phyloP scores from a whole-genome alignment of 2,329 filamentous ascomycete species.

The Dactylellina drechsleri region DNA sequence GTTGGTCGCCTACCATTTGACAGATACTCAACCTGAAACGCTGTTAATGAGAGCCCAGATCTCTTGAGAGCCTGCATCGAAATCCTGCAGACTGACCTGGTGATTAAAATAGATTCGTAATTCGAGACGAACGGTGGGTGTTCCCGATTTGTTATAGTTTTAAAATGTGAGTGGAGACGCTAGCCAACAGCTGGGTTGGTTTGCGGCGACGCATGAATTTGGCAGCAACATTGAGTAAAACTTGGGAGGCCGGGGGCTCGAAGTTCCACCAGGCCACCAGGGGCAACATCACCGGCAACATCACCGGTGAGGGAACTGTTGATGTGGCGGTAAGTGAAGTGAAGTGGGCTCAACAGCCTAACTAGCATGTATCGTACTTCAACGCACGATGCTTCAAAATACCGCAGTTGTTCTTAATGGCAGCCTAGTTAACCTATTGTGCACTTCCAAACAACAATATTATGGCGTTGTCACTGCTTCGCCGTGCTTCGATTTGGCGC shows the following conservation, averaged over 20 bases:
- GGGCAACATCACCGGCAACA: background rate
- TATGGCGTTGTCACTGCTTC: slow-evolving; percentile 19
- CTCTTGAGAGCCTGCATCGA: slow-evolving; percentile 1
- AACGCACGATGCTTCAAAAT: background rate
- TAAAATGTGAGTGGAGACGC: slow-evolving; percentile 10
- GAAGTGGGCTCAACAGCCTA: background rate
- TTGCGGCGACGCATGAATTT: slow-evolving; percentile 50
- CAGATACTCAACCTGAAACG: slow-evolving; percentile 22
- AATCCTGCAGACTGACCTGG: background rate
- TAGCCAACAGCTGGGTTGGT: slow-evolving; percentile 15
- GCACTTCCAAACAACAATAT: background rate
- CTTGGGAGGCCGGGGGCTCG: background rate
- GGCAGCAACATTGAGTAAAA: slow-evolving; percentile 38
- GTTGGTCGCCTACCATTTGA: slow-evolving; percentile 9
- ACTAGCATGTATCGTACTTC: background rate
- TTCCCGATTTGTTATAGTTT: slow-evolving; percentile 20
- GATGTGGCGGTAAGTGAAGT: slow-evolving; percentile 3
- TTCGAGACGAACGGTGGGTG: slow-evolving; percentile 2
- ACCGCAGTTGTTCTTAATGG: background rate
- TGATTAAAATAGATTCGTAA: slow-evolving; percentile 21
- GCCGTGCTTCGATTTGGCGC: slow-evolving; percentile 25
- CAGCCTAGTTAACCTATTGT: slow-evolving; percentile 29
- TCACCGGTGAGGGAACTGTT: background rate
- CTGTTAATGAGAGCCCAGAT: slow-evolving; percentile 9
- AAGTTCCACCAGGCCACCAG: no score